Evolutionary conservation across 202 grass and related monocot species (phyloP).

Genomic region (Tripidium arundinaceum): DNA sequence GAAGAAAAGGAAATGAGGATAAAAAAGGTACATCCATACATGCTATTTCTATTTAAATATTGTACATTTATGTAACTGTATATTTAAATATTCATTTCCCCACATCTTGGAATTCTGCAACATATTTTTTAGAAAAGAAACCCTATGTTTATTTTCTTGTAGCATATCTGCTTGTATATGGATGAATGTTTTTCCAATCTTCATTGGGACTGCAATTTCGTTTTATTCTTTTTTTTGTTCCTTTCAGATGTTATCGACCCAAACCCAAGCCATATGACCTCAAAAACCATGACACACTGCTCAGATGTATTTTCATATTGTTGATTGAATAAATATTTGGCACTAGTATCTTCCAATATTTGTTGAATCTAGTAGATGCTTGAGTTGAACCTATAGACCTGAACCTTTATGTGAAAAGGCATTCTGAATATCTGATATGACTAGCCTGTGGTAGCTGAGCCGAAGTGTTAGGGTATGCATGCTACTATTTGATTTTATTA

Average conservation of each 20-base stretch:
- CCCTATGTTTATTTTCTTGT: neutral
- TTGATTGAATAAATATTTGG: neutral
- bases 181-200: neutral
- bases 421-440: conserved; percentile 2
- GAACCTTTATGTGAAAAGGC: neutral
- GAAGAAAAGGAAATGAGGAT: conserved; percentile 34
- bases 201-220: neutral
- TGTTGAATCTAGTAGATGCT: neutral
- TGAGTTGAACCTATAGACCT: too few species aligned
- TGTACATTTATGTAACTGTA: neutral
- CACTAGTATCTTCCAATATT: neutral
- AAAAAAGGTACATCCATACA: conserved; percentile 31
- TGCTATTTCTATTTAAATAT: neutral
- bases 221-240: neutral
- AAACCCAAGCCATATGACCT: neutral
- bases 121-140: neutral
- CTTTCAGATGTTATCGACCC: neutral
- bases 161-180: neutral
- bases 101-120: neutral
- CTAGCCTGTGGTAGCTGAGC: neutral
- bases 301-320: neutral
- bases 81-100: neutral
- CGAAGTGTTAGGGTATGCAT: neutral
- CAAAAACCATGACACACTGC: neutral
- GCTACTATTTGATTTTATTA: conserved; percentile 7